A percentile compares a stretch with the other conserved stretches of the same genome.
Evolutionary conservation across 257 asterid genomes (phyloP).

Genomic region (Lithospermum erythrorhizon): DNA sequence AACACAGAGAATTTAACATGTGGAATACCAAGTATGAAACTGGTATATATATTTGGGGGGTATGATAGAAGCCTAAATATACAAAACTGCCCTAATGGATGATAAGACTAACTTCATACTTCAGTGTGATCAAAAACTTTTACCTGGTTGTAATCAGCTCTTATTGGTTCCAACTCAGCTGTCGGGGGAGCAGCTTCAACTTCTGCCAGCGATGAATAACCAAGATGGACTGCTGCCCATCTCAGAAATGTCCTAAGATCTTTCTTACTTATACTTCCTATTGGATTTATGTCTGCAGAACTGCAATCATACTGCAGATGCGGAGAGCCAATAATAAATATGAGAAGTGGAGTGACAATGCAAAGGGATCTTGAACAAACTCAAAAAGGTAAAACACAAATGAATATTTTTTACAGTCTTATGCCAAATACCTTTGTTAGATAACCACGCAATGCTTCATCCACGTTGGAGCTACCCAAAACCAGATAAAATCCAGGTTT

Average conservation of each 20-base stretch:
- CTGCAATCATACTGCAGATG: conserved; percentile 90
- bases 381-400: not conserved
- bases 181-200: conserved; percentile 94
- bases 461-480: conserved; percentile 92
- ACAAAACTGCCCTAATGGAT: too few relatives aligned
- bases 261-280: conserved; percentile 89
- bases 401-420: not conserved
- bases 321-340: not conserved
- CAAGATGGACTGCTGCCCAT: conserved; percentile 88
- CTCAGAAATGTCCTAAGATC: conserved; percentile 67
- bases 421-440: conserved; percentile 57
- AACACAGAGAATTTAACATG: not conserved
- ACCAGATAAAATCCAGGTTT: conserved; percentile 93
- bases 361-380: not conserved
- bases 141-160: conserved; percentile 81
- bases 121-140: not conserved
- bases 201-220: conserved; percentile 77
- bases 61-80: not conserved
- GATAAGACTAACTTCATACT: not conserved
- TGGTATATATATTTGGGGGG: not conserved
- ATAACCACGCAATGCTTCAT: conserved; percentile 90
- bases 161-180: conserved; percentile 87
- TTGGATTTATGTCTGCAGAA: conserved; percentile 95
- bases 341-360: not conserved
- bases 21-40: not conserved